Conservation (phyloP, 2,329 filamentous ascomycete species). For the Cercospora zeina region DNA sequence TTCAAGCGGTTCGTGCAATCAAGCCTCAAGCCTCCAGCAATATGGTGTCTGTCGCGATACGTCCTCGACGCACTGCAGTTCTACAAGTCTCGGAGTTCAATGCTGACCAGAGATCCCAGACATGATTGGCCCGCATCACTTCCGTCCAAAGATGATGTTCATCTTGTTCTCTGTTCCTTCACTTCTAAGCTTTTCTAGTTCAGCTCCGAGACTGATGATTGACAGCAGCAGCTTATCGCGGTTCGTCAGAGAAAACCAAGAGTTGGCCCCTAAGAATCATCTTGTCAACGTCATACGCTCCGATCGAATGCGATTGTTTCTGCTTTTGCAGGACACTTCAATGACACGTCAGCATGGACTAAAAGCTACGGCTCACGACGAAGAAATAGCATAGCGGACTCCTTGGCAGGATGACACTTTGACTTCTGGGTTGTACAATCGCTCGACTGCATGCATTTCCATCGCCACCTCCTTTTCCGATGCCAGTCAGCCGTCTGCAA, state of each 20-base stretch:
- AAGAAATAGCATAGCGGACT: background rate
- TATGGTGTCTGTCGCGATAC: background rate
- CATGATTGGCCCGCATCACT: too few species aligned
- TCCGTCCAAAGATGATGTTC: too few species aligned
- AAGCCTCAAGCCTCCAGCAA: background rate
- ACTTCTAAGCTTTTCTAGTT: too few species aligned
- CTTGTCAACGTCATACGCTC: too few species aligned
- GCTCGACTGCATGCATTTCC: background rate
- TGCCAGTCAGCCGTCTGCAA: background rate
- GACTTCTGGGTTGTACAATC: background rate
- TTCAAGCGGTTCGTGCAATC: background rate
- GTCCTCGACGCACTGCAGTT: background rate
- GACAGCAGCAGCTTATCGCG: too few species aligned
- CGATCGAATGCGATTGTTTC: background rate
- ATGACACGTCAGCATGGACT: background rate
- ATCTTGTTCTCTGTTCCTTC: too few species aligned
- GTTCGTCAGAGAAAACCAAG: too few species aligned
- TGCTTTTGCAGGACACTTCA: background rate
- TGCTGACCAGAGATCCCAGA: background rate
- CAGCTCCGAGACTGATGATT: too few species aligned
- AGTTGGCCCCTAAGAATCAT: too few species aligned
- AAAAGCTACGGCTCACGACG: too few species aligned
- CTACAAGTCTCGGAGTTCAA: background rate
- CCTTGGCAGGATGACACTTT: background rate
- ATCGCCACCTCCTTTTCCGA: background rate